Evolutionary conservation across 352 stramenopile species (phyloP), one percentile per base, ranked within the genome.

Genomic region (Phytophthora pini): DNA sequence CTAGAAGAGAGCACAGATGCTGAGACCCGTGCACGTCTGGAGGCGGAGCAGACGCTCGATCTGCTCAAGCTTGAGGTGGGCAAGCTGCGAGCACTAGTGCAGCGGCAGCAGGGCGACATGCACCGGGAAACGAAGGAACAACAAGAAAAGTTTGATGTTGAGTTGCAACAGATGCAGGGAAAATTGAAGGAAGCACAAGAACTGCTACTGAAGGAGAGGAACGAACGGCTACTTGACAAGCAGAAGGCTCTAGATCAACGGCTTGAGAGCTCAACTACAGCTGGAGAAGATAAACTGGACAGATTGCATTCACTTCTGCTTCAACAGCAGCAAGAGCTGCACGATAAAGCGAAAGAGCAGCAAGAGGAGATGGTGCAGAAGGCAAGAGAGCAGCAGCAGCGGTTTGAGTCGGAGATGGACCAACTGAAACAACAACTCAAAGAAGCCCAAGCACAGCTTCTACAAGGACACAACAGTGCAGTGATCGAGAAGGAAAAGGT

Each of bases 61-160:
- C 59, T 88, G 49, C 76, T 93, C 15, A 90, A 86, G 48, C 55
- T 84, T 2, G 80, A 93, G 58, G 76, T 91, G 29, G 83, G 85
- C 36, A 92, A 93, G 29, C 56, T 93, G 10, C 72, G 80, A 7
- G 72, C 74, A 6, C 68, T 93, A 0, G 78, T 93, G 8, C 61
- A 64, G 6, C 66, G 58, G 22, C 80, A 93, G 49, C 76, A 79
- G 13, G 53, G 73, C 0, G 82, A 90, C 34, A 85, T 89, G 73
- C 53, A 74, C 24, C 1, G 9, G 10, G 70, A 81, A n/a, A 62
- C 43, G 1, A 71, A 73, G 3, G 56, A 73, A 27, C 67, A 71
- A 11, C 63, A 79, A 13, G 15, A 65, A 10, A 56, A 57, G 27
- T 74, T 77, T 49, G 40, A 72, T n/a, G 38, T 61, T 11, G 73